Evolutionary conservation across 1,284 basidiomycete species (phyloP).

Genomic region (Psilocybe mexicana): DNA sequence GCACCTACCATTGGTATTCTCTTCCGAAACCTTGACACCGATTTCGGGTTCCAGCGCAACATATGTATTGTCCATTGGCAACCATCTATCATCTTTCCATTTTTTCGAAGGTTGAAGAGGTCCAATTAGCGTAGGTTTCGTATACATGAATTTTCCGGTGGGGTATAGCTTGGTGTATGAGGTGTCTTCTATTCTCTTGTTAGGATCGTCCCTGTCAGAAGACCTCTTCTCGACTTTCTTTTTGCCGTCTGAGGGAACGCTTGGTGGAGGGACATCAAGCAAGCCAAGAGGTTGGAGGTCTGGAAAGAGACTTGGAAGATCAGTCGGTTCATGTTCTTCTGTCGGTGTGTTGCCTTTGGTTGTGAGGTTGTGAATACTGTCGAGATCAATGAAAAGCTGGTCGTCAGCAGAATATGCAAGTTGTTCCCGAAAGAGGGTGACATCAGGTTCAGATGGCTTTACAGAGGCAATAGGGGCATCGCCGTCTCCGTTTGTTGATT

Average conservation of each 20-base stretch:
- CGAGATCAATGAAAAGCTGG: conserved; percentile 60
- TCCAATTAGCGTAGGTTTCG: conserved; percentile 68
- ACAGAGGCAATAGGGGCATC: conserved; percentile 25
- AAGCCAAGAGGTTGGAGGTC: conserved; percentile 58
- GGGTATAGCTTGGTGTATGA: conserved; percentile 66
- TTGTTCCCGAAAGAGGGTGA: conserved; percentile 54
- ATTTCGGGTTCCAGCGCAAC: conserved; percentile 50
- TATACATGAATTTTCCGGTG: conserved; percentile 65
- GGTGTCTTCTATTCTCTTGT: conserved; percentile 66
- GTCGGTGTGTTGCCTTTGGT: conserved; percentile 29
- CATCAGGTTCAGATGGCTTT: conserved; percentile 44
- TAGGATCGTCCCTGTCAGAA: conserved; percentile 68
- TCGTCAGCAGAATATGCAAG: conserved; percentile 59
- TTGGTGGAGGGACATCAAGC: conserved; percentile 44
- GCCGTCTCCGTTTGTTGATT: conserved; percentile 34
- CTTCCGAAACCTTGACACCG: conserved; percentile 44
- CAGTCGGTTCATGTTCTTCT: conserved; percentile 34
- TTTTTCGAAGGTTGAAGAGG: conserved; percentile 67
- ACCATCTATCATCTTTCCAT: conserved; percentile 64
- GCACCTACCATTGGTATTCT: conserved; percentile 30
- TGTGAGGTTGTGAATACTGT: conserved; percentile 41
- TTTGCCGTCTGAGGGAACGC: conserved; percentile 31
- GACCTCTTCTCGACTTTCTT: conserved; percentile 58
- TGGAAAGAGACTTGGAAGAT: conserved; percentile 61
- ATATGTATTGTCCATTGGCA: conserved; percentile 35